A percentile compares a stretch with the other conserved stretches of the same genome.
Conservation (phyloP, 73 alveolate species). For the Paramecium tetraurelia region DNA sequence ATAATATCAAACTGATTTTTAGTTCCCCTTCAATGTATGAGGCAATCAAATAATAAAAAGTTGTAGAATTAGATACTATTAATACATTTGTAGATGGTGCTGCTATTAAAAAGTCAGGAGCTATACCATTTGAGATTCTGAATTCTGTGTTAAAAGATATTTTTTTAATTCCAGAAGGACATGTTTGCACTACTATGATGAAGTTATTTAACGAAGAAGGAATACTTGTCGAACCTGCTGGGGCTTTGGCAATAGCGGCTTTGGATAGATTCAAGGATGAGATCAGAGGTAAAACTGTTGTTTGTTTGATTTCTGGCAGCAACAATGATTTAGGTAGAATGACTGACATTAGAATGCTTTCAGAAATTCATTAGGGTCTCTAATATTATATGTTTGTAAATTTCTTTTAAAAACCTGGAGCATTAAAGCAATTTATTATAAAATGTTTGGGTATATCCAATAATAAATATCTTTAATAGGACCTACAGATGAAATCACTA, state of each 20-base stretch:
- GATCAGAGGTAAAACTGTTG: slow-evolving; percentile 56
- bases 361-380: slow-evolving; percentile 48
- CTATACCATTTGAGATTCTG: slow-evolving; percentile 44
- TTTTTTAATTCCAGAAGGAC: slow-evolving; percentile 47
- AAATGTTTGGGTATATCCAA: not conserved
- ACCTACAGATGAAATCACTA: slow-evolving; percentile 36
- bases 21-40: slow-evolving; percentile 59
- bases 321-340: slow-evolving; percentile 59
- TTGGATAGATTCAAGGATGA: slow-evolving; percentile 37
- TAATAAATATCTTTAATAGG: not conserved
- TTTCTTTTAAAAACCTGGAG: slow-evolving; percentile 58
- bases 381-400: slow-evolving; percentile 58
- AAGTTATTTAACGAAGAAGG: slow-evolving; percentile 53
- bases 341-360: slow-evolving; percentile 54
- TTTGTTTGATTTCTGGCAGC: slow-evolving; percentile 50
- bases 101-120: slow-evolving; percentile 53
- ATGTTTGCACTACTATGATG: slow-evolving; percentile 59
- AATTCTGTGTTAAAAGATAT: slow-evolving; percentile 5
- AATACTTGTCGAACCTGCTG: slow-evolving; percentile 57
- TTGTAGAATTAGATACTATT: slow-evolving; percentile 38
- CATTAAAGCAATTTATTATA: slow-evolving; percentile 45
- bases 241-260: slow-evolving; percentile 53
- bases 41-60: slow-evolving; percentile 24
- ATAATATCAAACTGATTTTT: not conserved
- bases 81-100: slow-evolving; percentile 63